Evolutionary conservation across 2,329 filamentous ascomycete species (phyloP), one percentile per base, ranked within the genome.

Genomic region (Aspergillus ochraceoroseus): DNA sequence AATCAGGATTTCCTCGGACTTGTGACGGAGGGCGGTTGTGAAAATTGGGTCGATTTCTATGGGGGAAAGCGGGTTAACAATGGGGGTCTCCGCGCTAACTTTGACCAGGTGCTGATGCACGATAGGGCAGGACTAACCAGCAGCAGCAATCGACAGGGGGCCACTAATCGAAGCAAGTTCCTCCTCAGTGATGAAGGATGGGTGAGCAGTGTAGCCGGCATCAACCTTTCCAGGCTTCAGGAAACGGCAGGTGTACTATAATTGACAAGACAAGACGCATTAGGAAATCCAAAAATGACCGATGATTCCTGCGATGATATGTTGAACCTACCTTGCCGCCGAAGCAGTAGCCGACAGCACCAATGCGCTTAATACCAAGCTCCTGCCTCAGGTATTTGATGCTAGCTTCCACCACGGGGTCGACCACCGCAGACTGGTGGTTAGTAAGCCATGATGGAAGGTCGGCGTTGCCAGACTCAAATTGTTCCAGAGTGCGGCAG

Each of bases 171-270:
- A 75, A 11, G 68, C 68, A 33, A 87, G 74, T 64, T 87, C 83
- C 2, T 78, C 76, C 45, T 78, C 70, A 4, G 77, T 71, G 19
- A 92, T 77, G 52, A 88, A 88, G 17, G 79, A 85, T 0, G 87
- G 87, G 64, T 92, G 87, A 1, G 85, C 87, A 12, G 78, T 66
- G 65, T 75, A 92, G 26, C 83, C 86, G 38, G 76, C 84, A 38
- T 85, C 73, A 50, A 90, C 73, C 46, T 69, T 63, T 47, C 79
- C 79, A 41, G 71, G 72, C 68, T 74, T 65, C 56, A 80, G 74
- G 70, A 82, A 83, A 28, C 87, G 79, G 38, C 75, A 73, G 22
- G 86, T 77, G 61, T 85, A 88, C 76, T 82, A 33, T 39, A 8
- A 9, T 33, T 13, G 23, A n/a, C n/a, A n/a, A n/a, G n/a, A n/a